Evolutionary conservation across 768 basidiomycete genomes (phyloP).

Genomic region (Podaxis carcinomalis): DNA sequence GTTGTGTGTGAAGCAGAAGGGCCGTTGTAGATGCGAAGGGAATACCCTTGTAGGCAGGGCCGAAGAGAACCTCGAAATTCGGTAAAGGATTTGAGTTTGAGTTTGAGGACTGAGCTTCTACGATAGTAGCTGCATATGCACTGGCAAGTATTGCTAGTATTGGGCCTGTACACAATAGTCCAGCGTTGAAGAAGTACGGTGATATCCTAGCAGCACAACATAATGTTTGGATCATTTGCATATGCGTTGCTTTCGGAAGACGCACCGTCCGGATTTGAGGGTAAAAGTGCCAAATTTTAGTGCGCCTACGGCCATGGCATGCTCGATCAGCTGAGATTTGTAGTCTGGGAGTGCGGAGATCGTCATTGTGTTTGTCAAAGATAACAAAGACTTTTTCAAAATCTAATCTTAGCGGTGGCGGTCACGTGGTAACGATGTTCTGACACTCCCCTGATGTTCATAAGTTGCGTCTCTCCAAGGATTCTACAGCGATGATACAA

Average conservation of each 20-base stretch:
- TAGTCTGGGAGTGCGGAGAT: background rate
- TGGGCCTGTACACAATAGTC: conserved; percentile 78
- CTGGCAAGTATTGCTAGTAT: conserved; percentile 72
- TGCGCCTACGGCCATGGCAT: conserved; percentile 30
- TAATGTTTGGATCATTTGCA: conserved; percentile 6
- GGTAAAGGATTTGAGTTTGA: conserved; percentile 23
- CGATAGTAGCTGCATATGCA: conserved; percentile 83
- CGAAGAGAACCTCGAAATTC: conserved; percentile 81
- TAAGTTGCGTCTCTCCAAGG: too few species aligned
- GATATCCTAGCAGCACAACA: conserved; percentile 52
- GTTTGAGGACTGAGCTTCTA: conserved; percentile 36
- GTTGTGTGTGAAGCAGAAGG: conserved; percentile 64
- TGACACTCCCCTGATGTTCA: too few species aligned
- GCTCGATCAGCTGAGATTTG: background rate
- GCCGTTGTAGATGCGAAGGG: conserved; percentile 85
- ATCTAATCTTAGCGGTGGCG: background rate
- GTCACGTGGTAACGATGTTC: background rate
- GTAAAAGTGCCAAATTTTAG: conserved; percentile 91
- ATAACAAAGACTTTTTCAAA: background rate
- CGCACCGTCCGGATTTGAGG: conserved; percentile 92
- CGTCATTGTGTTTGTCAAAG: background rate
- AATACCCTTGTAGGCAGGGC: conserved; percentile 98
- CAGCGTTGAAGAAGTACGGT: conserved; percentile 98
- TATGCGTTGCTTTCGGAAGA: background rate
- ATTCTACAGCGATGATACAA: conserved; percentile 54